Conservation (phyloP, 805 yeast species). For the Wickerhamiella vanderwaltii region DNA sequence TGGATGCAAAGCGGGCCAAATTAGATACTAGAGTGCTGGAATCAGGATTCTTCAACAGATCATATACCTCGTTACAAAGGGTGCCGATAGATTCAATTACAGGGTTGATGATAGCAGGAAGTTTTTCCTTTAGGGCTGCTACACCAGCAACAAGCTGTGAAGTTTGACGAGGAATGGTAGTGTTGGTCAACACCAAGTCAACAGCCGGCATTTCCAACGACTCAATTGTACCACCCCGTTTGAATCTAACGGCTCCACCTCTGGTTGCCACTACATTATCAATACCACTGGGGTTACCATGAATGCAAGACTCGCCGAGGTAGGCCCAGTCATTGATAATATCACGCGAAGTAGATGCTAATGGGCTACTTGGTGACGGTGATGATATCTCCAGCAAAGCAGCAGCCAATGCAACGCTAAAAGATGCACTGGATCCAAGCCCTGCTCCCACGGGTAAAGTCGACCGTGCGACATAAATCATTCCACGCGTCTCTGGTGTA, state of each 20-base stretch:
- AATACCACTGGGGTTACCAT: constrained; percentile 93
- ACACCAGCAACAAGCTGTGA: constrained; percentile 74
- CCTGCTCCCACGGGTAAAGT: constrained; percentile 96
- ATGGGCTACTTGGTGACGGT: constrained; percentile 9
- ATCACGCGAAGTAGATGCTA: constrained; percentile 13
- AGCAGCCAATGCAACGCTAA: constrained; percentile 70
- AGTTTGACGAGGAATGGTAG: constrained; percentile 78
- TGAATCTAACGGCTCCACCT: constrained; percentile 92
- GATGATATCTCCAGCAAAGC: constrained; percentile 39
- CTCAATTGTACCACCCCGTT: constrained; percentile 50
- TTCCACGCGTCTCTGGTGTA: constrained; percentile 35
- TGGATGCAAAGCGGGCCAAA: constrained; percentile 41
- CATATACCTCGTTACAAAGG: constrained; percentile 60
- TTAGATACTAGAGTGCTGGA: constrained; percentile 27
- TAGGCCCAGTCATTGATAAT: constrained; percentile 78
- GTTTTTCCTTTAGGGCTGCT: constrained; percentile 38
- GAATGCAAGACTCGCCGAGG: constrained; percentile 89
- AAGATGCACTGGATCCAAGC: constrained; percentile 84
- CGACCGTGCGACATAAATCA: constrained; percentile 57
- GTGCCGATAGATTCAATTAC: constrained; percentile 68
- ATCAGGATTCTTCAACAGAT: constrained; percentile 41
- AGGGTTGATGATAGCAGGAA: constrained; percentile 43
- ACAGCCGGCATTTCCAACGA: constrained; percentile 61
- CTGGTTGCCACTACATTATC: constrained; percentile 93
- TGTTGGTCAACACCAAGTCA: constrained; percentile 66